Conservation (phyloP, 305 asterid genomes). For the Solanum hybrid region DNA sequence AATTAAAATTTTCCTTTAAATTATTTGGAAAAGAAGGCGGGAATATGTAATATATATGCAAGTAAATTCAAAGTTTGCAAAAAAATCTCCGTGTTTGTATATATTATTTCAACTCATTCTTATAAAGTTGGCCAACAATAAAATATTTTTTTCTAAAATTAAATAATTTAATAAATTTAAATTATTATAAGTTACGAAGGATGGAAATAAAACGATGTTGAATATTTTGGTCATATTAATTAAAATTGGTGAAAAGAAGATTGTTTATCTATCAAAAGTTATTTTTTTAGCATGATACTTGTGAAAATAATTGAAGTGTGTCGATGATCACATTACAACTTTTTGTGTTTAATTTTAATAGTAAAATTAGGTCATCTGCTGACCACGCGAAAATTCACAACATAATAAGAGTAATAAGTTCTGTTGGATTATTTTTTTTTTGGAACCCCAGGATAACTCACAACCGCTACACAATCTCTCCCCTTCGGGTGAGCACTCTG, state of each 20-base stretch:
- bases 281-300: too few species aligned
- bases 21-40: background rate
- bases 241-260: background rate
- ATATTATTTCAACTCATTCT: background rate
- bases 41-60: background rate
- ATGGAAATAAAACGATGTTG: background rate
- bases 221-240: background rate
- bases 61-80: background rate
- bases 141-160: background rate
- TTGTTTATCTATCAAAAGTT: background rate
- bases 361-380: background rate
- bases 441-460: too few species aligned
- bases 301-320: background rate
- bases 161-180: too few species aligned
- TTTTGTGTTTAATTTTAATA: background rate
- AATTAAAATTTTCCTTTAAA: background rate
- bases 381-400: background rate
- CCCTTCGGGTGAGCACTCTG: too few species aligned
- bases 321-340: background rate
- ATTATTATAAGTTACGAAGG: background rate
- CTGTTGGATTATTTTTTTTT: background rate
- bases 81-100: background rate
- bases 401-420: background rate
- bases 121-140: background rate
- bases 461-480: too few species aligned